A percentile compares a stretch with the other conserved stretches of the same genome.
Evolutionary conservation across 306 rosid genomes (phyloP).

Genomic region (Trifolium subterraneum): DNA sequence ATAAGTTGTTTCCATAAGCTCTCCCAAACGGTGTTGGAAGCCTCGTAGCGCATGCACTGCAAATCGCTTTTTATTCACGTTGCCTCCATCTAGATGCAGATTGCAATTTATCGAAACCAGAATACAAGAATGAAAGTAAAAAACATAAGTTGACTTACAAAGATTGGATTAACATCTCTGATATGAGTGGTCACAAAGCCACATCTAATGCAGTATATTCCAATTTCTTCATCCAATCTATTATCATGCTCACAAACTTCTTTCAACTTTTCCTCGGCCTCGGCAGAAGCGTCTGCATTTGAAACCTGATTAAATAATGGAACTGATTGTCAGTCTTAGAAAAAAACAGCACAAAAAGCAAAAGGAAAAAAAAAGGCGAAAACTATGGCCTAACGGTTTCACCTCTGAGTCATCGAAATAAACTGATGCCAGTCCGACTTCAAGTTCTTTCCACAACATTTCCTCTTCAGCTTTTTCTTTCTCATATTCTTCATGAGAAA

Average conservation of each 20-base stretch:
- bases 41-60: background rate
- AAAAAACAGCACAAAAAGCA: background rate
- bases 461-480: constrained; percentile 69
- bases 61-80: background rate
- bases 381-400: constrained; percentile 13
- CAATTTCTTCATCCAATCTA: constrained; percentile 76
- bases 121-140: constrained; percentile 16
- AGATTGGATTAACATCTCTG: constrained; percentile 66
- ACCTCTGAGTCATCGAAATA: constrained; percentile 77
- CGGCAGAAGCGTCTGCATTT: constrained; percentile 40
- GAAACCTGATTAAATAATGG: constrained; percentile 60
- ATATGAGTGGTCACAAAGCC: constrained; percentile 73
- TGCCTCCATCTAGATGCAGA: constrained; percentile 20
- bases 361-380: background rate
- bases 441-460: constrained; percentile 88
- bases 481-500: constrained; percentile 41
- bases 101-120: background rate
- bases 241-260: constrained; percentile 64
- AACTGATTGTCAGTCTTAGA: constrained; percentile 37
- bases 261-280: constrained; percentile 18
- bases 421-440: constrained; percentile 72
- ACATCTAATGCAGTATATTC: constrained; percentile 72
- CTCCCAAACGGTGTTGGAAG: background rate
- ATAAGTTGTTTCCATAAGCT: background rate
- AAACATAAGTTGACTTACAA: constrained; percentile 67